These are phyloP conservation scores for Pleurotus tuber-regium DNA, from an alignment of 768 basidiomycete species.

Conservation along the genomic window DNA sequence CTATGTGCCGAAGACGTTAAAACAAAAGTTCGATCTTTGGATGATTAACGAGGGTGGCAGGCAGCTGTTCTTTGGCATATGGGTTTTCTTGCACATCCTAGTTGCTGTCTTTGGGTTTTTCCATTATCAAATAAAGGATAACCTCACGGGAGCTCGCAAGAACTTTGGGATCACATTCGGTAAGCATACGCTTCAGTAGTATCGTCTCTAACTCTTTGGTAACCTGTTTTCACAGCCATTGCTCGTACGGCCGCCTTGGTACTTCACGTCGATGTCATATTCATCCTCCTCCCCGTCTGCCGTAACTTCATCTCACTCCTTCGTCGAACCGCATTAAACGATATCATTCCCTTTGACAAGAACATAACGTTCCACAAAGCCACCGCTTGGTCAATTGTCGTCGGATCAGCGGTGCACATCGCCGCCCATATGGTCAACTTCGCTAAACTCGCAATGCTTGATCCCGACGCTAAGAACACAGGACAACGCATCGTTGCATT, in stretches of 20 bases:
- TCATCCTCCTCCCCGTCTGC: constrained; percentile 94
- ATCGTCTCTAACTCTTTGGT: constrained; percentile 20
- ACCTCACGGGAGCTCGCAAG: constrained; percentile 59
- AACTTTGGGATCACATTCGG: constrained; percentile 78
- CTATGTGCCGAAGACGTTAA: constrained; percentile 36
- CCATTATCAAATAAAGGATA: constrained; percentile 80
- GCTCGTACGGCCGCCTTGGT: constrained; percentile 88
- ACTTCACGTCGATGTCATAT: constrained; percentile 86
- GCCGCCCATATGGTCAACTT: constrained; percentile 88
- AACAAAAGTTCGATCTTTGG: constrained; percentile 66
- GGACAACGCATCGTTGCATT: constrained; percentile 65
- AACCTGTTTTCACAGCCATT: constrained; percentile 55
- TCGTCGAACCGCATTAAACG: constrained; percentile 81
- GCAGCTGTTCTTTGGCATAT: constrained; percentile 74
- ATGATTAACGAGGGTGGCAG: constrained; percentile 92
- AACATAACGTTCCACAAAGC: constrained; percentile 90
- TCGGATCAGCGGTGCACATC: constrained; percentile 74
- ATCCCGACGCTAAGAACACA: constrained; percentile 49
- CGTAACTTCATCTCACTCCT: constrained; percentile 91
- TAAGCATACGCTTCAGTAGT: constrained; percentile 38
- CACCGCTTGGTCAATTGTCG: constrained; percentile 87
- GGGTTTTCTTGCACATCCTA: constrained; percentile 78
- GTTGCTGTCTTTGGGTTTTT: constrained; percentile 76
- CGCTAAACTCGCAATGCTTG: constrained; percentile 56
- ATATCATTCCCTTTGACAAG: constrained; percentile 91